Evolutionary conservation across 2,329 filamentous ascomycete genomes (phyloP), one percentile per base, ranked within the genome.

Genomic region (Metarhizium guizhouense): DNA sequence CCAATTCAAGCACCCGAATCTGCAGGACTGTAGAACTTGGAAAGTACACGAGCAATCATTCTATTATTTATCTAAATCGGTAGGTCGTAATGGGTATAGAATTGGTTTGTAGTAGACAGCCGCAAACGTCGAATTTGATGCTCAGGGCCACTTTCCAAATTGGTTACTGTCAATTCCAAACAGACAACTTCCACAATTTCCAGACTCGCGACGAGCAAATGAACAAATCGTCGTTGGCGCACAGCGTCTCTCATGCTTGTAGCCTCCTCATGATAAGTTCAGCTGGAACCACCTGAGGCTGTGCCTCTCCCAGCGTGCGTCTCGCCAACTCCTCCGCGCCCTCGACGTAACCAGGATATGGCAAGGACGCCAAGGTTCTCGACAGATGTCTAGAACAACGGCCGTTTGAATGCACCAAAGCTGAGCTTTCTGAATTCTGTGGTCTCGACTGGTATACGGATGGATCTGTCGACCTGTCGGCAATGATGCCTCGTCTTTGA

Each of bases 271-370:
- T n/a, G 34, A 62, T 58, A 40, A 62, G 25, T 30, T 61, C 60
- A 2, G 16, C 48, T 3, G 60, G 60, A 36, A 62, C 60, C 30
- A 61, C 32, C 38, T 62, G 60, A 45, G 60, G 60, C 25, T 62
- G 60, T 4, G 57, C 56, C 30, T 62, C 60, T 38, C 60, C 60
- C 14, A 57, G 53, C 38, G 56, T 49, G 42, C 59, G 57, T 42
- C 58, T 54, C 40, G 56, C 57, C 52, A 60, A 38, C 53, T 65
- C 62, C n/a, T 52, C 58, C 51, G 54, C 57, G 47, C 61, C 60
- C 7, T 62, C 59, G 40, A 57, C 56, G 34, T 64, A 61, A 10
- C 59, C 63, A 14, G 57, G 55, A 18, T 58, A 58, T 30, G 56
- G 61, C 47, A 52, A 43, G n/a, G 34, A 42, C 2, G 25, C 30